Percentiles rank a stretch among this genome's conserved stretches.
Evolutionary conservation across 179 eudicot species (phyloP).

Genomic region (Actinidia arguta): DNA sequence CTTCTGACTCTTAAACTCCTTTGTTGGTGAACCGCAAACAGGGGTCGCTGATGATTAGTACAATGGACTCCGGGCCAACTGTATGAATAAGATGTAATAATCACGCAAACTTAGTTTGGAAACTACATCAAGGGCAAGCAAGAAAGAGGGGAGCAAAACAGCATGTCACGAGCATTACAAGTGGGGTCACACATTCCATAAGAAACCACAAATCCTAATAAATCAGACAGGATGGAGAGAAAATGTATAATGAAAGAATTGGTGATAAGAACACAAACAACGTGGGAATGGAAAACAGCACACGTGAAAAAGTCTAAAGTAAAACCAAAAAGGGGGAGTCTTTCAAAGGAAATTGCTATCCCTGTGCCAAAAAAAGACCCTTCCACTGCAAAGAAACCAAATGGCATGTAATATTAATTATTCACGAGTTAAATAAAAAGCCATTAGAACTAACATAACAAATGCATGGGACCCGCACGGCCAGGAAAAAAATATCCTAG

Average conservation of each 20-base stretch:
- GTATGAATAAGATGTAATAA: not conserved
- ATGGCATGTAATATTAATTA: not conserved
- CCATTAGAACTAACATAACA: not conserved
- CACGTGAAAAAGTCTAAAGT: too few species aligned
- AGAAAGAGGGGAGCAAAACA: not conserved
- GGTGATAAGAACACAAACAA: not conserved
- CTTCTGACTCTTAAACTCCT: too few species aligned
- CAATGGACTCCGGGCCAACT: not conserved
- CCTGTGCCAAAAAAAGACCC: not conserved
- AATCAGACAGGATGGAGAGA: not conserved
- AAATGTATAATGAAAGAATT: not conserved
- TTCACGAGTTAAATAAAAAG: not conserved
- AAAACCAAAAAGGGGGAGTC: not conserved
- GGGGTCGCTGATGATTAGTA: not conserved
- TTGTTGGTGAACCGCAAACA: not conserved
- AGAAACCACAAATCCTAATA: not conserved
- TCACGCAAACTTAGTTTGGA: not conserved
- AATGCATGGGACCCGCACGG: not conserved
- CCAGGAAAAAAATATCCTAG: not conserved
- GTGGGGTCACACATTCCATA: not conserved
- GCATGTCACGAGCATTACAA: not conserved
- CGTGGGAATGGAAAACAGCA: not conserved
- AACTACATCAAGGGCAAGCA: not conserved
- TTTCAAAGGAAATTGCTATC: not conserved
- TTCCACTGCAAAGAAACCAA: not conserved